A percentile compares a stretch with the other conserved stretches of the same genome.
Evolutionary conservation across 345 rosid genomes (phyloP).

Genomic region (Populus euphratica): DNA sequence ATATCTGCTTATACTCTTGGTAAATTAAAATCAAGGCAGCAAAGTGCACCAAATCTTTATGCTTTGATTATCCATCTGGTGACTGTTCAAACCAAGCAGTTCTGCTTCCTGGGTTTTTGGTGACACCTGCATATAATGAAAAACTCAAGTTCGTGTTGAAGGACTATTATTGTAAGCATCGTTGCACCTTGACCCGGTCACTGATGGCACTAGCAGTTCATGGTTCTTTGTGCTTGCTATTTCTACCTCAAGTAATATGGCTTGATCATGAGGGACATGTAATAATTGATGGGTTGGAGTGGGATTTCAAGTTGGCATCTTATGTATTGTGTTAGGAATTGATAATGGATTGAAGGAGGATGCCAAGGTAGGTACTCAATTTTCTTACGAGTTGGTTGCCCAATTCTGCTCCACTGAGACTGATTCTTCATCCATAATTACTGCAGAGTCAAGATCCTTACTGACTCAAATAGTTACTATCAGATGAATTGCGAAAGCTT

Average conservation of each 20-base stretch:
- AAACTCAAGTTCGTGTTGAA: neutral
- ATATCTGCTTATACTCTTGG: neutral
- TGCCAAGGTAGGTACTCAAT: neutral
- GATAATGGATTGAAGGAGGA: neutral
- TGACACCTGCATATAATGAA: neutral
- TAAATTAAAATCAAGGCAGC: neutral
- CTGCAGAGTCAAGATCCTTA: neutral
- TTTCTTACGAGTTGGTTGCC: neutral
- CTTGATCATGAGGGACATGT: neutral
- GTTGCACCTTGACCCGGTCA: neutral
- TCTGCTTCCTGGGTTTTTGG: neutral
- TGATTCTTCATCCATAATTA: neutral
- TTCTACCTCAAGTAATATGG: neutral
- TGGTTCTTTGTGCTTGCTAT: neutral
- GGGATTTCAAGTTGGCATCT: neutral
- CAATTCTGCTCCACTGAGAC: neutral
- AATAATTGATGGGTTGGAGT: neutral
- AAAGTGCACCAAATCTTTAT: neutral
- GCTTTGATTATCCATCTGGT: neutral
- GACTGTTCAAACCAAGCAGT: neutral
- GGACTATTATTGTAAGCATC: neutral
- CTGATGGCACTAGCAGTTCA: neutral
- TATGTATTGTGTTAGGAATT: neutral
- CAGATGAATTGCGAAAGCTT: neutral
- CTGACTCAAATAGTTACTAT: neutral